These are phyloP conservation scores for Macadamia tetraphylla DNA, from an alignment of 164 flowering plant genomes.

Conservation along the genomic window DNA sequence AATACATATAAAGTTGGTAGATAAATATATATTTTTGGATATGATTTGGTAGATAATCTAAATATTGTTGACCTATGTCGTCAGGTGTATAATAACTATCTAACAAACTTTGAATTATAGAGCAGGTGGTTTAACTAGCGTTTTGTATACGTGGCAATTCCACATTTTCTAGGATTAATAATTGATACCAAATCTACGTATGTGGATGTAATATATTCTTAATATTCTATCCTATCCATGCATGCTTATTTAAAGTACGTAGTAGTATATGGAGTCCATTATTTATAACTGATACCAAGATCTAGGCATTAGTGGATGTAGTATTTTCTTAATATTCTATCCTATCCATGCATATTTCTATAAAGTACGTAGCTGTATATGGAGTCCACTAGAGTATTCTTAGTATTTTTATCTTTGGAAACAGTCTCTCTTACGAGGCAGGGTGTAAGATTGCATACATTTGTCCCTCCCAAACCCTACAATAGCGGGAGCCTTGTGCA, in stretches of 20 bases:
- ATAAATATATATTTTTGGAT: too few relatives aligned
- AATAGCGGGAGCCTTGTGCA: too few relatives aligned
- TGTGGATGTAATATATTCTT: constrained; percentile 10
- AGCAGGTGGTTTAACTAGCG: not conserved
- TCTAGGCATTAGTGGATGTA: constrained; percentile 18
- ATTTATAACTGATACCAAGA: constrained; percentile 15
- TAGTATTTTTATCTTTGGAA: too few relatives aligned
- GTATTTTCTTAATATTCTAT: constrained; percentile 3
- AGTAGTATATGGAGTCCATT: too few relatives aligned
- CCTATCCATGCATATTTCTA: constrained; percentile 8
- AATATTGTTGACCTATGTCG: not conserved
- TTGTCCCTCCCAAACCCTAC: too few relatives aligned
- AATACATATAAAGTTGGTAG: too few relatives aligned
- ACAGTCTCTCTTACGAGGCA: too few relatives aligned
- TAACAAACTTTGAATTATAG: constrained; percentile 6
- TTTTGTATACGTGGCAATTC: not conserved
- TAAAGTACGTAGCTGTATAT: constrained; percentile 1
- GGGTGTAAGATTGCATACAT: too few relatives aligned
- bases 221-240: constrained; percentile 5
- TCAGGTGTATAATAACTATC: constrained; percentile 8
- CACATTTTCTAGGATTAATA: constrained; percentile 1
- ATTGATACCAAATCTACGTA: constrained; percentile 21
- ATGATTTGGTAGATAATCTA: constrained; percentile 3
- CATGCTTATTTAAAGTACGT: constrained; percentile 8
- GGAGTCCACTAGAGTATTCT: not conserved